Evolutionary conservation across 805 yeast species (phyloP).

Genomic region (Candida germanica): DNA sequence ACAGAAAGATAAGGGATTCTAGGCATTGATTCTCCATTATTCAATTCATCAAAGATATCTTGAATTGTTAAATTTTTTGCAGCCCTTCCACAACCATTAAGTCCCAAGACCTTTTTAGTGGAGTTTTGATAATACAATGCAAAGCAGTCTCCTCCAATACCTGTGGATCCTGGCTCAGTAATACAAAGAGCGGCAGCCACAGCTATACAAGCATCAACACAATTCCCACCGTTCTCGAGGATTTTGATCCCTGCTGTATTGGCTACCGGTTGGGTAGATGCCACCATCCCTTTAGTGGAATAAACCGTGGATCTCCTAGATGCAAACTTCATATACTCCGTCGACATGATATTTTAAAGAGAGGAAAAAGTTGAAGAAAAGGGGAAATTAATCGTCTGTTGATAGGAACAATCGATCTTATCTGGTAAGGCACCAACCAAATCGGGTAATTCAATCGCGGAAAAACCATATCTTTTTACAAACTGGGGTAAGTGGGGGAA

Average conservation of each 20-base stretch:
- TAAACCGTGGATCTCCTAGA: slow-evolving; percentile 75
- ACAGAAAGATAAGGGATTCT: slow-evolving; percentile 54
- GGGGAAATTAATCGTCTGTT: too few species aligned
- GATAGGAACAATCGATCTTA: too few species aligned
- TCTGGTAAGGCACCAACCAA: too few species aligned
- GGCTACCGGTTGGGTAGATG: slow-evolving; percentile 76
- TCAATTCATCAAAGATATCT: slow-evolving; percentile 38
- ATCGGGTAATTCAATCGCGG: too few species aligned
- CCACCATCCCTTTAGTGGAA: slow-evolving; percentile 68
- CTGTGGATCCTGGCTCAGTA: slow-evolving; percentile 58
- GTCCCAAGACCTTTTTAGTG: slow-evolving; percentile 53
- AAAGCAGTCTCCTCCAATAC: slow-evolving; percentile 70
- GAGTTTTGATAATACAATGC: slow-evolving; percentile 53
- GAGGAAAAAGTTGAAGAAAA: too few species aligned
- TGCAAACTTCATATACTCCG: slow-evolving; percentile 27
- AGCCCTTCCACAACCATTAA: slow-evolving; percentile 76
- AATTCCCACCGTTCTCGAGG: slow-evolving; percentile 69
- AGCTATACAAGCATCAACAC: slow-evolving; percentile 63
- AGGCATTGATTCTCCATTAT: slow-evolving; percentile 38
- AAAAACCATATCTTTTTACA: too few species aligned
- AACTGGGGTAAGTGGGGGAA: too few species aligned
- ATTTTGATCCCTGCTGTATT: slow-evolving; percentile 68
- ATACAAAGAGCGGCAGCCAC: slow-evolving; percentile 54
- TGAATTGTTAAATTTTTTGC: slow-evolving; percentile 51
- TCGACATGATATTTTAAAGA: too few species aligned